Base-by-base conservation (phyloP, 495 filamentous ascomycete species). In the Baudoinia panamericana region DNA sequence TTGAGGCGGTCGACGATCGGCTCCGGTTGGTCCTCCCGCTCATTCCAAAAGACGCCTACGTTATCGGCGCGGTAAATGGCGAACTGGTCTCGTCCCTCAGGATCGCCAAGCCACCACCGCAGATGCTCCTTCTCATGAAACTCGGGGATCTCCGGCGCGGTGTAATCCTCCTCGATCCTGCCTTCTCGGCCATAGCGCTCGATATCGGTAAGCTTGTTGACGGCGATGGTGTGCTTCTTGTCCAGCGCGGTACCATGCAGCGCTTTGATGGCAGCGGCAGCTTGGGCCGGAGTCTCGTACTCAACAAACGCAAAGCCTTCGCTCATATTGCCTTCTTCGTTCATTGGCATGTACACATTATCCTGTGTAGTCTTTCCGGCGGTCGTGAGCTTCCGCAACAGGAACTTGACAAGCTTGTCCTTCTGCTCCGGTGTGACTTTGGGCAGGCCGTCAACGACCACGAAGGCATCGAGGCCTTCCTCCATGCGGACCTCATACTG, bases 131-230 rank as follows among this genome's bases (percentile, higher is more conserved):
- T 84, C 63, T 93, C 79, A 51, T 71, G 64, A 63, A 94, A 96
- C 1, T 73, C 68, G 43, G 87, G 80, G 41, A 88, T 71, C 42
- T 70, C 52, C 24, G 90, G 88, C 5, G 80, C 68, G 20, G 72
- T 71, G 60, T 93, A 95, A 47, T 84, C 77, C 53, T 97, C 90
- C 39, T 92, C 78, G 53, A 97, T 73, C 23, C 84, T 76, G 47
- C 92, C 90, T 64, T 95, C 88, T 12, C 85, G 74, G 20, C 90
- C 90, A 62, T 86, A 97, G 43, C 88, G 80, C 50, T 96, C 90
- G 52, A 97, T 83, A 61, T 97, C 90, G 54, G 88, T 93, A 56
- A 97, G 67, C 64, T 97, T 97, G 73, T 97, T 97, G 55, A 96
- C 86, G 46, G 75, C 71, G 45, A 97, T 73, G 16, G 80, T 93